Conservation (phyloP, 805 yeast species). For the Saccharomycopsis microspora region DNA sequence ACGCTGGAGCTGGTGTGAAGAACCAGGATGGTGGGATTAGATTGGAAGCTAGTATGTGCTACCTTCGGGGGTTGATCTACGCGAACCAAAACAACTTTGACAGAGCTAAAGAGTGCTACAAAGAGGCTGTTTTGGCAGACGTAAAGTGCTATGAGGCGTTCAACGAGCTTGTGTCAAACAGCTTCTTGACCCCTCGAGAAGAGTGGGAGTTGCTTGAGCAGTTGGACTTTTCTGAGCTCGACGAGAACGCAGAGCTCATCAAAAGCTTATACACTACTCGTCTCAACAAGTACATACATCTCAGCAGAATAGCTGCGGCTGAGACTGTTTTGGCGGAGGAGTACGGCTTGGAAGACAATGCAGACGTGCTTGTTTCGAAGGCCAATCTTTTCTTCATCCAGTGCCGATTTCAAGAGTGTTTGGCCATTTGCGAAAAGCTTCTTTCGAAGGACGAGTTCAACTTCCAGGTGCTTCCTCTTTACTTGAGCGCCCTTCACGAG, state of each 20-base stretch:
- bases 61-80: conserved; percentile 71
- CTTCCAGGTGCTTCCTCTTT: conserved; percentile 60
- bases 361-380: conserved; percentile 55
- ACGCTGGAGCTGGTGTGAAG: conserved; percentile 20
- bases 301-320: conserved; percentile 49
- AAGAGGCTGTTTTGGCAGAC: conserved; percentile 79
- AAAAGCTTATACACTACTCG: conserved; percentile 64
- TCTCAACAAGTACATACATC: conserved; percentile 61
- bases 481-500: conserved; percentile 77
- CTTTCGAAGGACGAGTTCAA: conserved; percentile 54
- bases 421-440: conserved; percentile 56
- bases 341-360: conserved; percentile 55
- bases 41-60: conserved; percentile 80
- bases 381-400: conserved; percentile 65
- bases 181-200: conserved; percentile 70
- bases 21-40: conserved; percentile 76
- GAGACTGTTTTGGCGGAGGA: conserved; percentile 57
- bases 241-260: conserved; percentile 73
- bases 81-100: conserved; percentile 77
- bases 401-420: conserved; percentile 69
- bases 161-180: conserved; percentile 60
- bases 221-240: conserved; percentile 61
- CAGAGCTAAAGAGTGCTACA: conserved; percentile 74
- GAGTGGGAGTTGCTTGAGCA: conserved; percentile 70
- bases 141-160: conserved; percentile 92